Evolutionary conservation across 176 grass and related monocot species (phyloP).

Genomic region (Thalia dealbata): DNA sequence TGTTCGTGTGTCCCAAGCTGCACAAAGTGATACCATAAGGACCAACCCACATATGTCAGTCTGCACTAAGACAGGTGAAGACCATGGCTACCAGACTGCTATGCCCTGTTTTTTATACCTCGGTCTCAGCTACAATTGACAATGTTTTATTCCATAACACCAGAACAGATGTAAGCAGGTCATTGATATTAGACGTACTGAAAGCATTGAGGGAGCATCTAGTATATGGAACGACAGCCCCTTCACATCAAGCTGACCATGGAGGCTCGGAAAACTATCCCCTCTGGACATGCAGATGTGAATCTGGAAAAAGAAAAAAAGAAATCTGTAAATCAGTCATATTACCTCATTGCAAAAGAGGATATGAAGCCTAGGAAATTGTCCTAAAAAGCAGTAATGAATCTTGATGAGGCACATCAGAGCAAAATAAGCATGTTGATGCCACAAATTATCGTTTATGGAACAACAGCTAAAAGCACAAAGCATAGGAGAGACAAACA

Average conservation of each 20-base stretch:
- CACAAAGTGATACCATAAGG: too few relatives aligned
- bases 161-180: conserved; percentile 10
- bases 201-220: conserved; percentile 83
- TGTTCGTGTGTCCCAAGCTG: too few relatives aligned
- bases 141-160: neutral
- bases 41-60: too few relatives aligned
- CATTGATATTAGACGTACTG: conserved; percentile 32
- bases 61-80: too few relatives aligned
- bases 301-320: conserved; percentile 43
- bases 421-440: neutral
- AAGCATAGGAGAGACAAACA: neutral
- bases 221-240: conserved; percentile 79
- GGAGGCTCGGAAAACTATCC: conserved; percentile 77
- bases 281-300: conserved; percentile 96
- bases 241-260: conserved; percentile 90
- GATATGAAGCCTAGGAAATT: conserved; percentile 8
- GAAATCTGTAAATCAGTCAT: neutral
- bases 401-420: neutral
- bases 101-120: neutral
- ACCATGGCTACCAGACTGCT: too few relatives aligned
- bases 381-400: neutral
- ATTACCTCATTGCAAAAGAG: neutral
- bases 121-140: neutral
- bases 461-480: neutral
- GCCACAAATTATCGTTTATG: neutral